Percentiles rank a stretch among this genome's conserved stretches.
phyloP scores from a whole-genome alignment of 176 grass and related monocot species.

The Hordeum vulgare region MorexV3_pseudomolecules_assembly NC_058518.1:499364885-499365384 shows the following conservation, averaged over 20 bases:
- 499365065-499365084: constrained; percentile 28
- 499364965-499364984: constrained; percentile 10
- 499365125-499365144: constrained; percentile 80
- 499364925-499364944: constrained; percentile 10
- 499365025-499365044: constrained; percentile 32
- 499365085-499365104: constrained; percentile 86
- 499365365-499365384: constrained; percentile 88
- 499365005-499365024: constrained; percentile 18
- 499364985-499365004: constrained; percentile 18
- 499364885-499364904: constrained; percentile 23
- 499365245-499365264: not conserved
- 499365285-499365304: constrained; percentile 15
- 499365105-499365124: constrained; percentile 80
- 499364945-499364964: constrained; percentile 9
- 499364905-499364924: constrained; percentile 16
- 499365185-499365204: constrained; percentile 74
- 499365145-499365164: constrained; percentile 91
- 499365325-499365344: constrained; percentile 86
- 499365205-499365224: constrained; percentile 80
- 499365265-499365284: constrained; percentile 14
- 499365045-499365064: constrained; percentile 31
- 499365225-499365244: constrained; percentile 41
- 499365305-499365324: constrained; percentile 62
- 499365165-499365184: constrained; percentile 76
- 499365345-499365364: constrained; percentile 99